phyloP scores from a whole-genome alignment of 1,139 yeast species.

The Eremothecium gossypii region DNA sequence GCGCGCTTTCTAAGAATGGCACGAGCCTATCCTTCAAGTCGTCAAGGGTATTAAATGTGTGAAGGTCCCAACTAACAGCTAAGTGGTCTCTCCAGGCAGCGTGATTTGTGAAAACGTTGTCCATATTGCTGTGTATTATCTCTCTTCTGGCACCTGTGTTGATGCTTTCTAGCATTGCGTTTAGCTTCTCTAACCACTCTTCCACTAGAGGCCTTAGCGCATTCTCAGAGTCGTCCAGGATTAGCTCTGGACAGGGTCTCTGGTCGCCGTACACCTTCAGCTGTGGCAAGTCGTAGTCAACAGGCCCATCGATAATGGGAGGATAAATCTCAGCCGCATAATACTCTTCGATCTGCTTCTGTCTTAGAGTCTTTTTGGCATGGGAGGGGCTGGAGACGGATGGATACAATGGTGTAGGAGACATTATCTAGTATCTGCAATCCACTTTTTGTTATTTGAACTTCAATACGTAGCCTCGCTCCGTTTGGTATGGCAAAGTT shows the following conservation, averaged over 20 bases:
- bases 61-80: slow-evolving; percentile 30
- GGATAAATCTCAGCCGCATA: slow-evolving; percentile 23
- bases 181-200: slow-evolving; percentile 30
- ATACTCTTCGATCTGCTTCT: slow-evolving; percentile 3
- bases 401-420: no score
- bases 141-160: slow-evolving; percentile 8
- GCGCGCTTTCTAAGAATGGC: slow-evolving; percentile 15
- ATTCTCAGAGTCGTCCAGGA: slow-evolving; percentile 18
- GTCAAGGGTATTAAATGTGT: slow-evolving; percentile 29
- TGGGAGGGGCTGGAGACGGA: no score
- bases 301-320: slow-evolving; percentile 24
- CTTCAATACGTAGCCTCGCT: no score
- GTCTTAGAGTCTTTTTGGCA: no score
- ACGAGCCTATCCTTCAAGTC: slow-evolving; percentile 19
- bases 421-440: no score
- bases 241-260: slow-evolving; percentile 24
- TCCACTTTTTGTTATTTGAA: no score
- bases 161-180: slow-evolving; percentile 15
- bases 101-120: slow-evolving; percentile 24
- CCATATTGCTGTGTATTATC: slow-evolving; percentile 11
- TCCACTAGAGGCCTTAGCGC: slow-evolving; percentile 18
- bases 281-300: slow-evolving; percentile 27
- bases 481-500: no score
- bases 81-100: slow-evolving; percentile 35
- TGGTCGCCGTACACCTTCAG: slow-evolving; percentile 28